Evolutionary conservation across 2,329 filamentous ascomycete species (phyloP), one percentile per base, ranked within the genome.

Genomic region (Stachybotrys elegans): DNA sequence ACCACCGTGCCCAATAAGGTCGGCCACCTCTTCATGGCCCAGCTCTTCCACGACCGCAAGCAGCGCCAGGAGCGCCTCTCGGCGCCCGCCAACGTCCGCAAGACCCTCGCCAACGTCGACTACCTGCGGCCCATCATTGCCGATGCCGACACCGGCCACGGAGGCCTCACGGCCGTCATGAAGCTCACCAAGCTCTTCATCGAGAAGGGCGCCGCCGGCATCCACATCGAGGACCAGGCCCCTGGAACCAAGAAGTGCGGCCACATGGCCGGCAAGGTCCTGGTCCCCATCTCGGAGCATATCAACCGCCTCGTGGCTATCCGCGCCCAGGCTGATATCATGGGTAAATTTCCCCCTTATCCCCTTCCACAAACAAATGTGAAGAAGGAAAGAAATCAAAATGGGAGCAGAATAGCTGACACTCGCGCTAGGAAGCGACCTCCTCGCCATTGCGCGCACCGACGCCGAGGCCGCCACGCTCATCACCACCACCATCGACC

Each of bases 221-320:
- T 98, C 60, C 93, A 98, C 71, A 96, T 98, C 56, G 93, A 98
- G 71, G 93, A 98, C 66, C 93, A 97, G 70, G 92, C 93, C 4
- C 92, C 93, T 4, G 93, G 93, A 43, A 97, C 93, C 40, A 98
- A 98, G 81, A 98, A 98, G 80, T 98, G 93, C 67, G 93, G 93
- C 51, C 93, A 97, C 72, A 97, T 97, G 93, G 93, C 93, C 53
- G 93, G 93, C 61, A 97, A 97, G 73, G 93, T 97, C 35, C 76
- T 98, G 48, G 93, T 98, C 42, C 93, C 93, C 41, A 94, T 96
- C 63, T 88, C 83, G 69, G 93, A 98, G 73, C 93, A 98, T 74
- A 96, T 97, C 72, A 97, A 96, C 75, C 86, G 93, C 44, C 78
- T 98, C 43, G 90, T 98, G 41, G 91, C 93, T 56, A 97, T 98